Evolutionary conservation across 2,329 filamentous ascomycete genomes (phyloP).

Genomic region (Ascochyta lentis): DNA sequence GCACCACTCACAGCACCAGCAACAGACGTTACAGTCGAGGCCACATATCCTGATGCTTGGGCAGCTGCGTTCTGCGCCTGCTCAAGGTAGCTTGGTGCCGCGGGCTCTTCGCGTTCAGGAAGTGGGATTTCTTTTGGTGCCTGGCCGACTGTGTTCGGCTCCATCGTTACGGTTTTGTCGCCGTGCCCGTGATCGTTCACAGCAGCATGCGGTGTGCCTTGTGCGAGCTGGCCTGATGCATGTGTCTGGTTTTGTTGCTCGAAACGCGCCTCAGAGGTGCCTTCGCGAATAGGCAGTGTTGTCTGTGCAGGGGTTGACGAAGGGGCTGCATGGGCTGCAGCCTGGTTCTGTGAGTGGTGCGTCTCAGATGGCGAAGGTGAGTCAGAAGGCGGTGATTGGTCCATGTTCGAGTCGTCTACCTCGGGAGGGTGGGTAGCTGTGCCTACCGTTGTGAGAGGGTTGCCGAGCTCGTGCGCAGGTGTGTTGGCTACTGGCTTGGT

Average conservation of each 20-base stretch:
- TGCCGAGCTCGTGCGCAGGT: conserved; percentile 32
- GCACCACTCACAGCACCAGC: conserved; percentile 39
- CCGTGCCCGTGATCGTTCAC: conserved; percentile 52
- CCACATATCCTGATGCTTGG: conserved; percentile 34
- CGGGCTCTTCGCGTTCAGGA: conserved; percentile 39
- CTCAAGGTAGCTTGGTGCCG: conserved; percentile 49
- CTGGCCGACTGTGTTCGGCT: conserved; percentile 57
- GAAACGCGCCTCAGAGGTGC: conserved; percentile 52
- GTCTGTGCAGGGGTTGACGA: conserved; percentile 20
- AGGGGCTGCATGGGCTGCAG: conserved; percentile 3
- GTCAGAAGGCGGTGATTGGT: conserved; percentile 31
- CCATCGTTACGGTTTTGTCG: conserved; percentile 55
- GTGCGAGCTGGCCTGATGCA: conserved; percentile 51
- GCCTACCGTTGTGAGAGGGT: conserved; percentile 42
- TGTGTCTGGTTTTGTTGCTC: conserved; percentile 54
- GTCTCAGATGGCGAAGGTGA: conserved; percentile 25
- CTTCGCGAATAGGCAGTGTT: conserved; percentile 42
- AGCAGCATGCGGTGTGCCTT: conserved; percentile 52
- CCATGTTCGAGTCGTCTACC: conserved; percentile 23
- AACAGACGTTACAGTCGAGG: conserved; percentile 41
- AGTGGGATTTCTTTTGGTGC: conserved; percentile 56
- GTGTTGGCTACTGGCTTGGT: conserved; percentile 38
- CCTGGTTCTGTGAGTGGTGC: conserved; percentile 10
- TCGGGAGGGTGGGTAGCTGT: conserved; percentile 47
- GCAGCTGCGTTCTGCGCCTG: conserved; percentile 52